Evolutionary conservation across 257 asterid genomes (phyloP), one percentile per base, ranked within the genome.

Genomic region (Osmanthus fragrans): DNA sequence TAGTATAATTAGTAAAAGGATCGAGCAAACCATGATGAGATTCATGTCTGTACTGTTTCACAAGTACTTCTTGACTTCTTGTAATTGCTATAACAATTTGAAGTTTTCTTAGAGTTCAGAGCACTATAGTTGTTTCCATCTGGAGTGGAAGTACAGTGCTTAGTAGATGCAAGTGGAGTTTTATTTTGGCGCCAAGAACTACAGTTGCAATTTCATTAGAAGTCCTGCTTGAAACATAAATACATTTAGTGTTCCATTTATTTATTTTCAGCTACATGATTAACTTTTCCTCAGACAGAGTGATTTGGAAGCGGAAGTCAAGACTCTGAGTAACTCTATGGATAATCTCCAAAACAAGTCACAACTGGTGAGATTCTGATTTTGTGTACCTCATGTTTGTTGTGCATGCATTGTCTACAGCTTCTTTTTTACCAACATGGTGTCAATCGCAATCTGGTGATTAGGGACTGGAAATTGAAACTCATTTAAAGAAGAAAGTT

Each of bases 381-480:
- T 74, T 74, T 39, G 45, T 73, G 40, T 25, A 49, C 71, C 30
- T 66, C 15, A 37, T 71, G 64, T 42, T n/a, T 75, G 68, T 56
- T 78, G 47, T 77, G 71, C 33, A 15, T 76, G 30, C 30, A 37
- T 64, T 40, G 49, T 73, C 23, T 81, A 25, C 65, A 74, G 73
- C 68, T 58, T 83, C 72, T 34, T 60, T 51, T 33, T 74, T 73
- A 51, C 32, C 47, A 45, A 71, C 64, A 21, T 25, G 72, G 64
- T 78, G 39, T 78, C 73, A 66, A 67, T 69, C 73, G 58, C 63
- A 45, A 76, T 76, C 72, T 84, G 73, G 75, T 83, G 40, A 77
- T 75, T 79, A 95, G 99, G 99, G 99, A 66, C 81, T 95, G 88
- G 96, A 91, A 82, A 85, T 95, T 71, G 99, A 95, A 86, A 88